Conservation (phyloP, 2,329 filamentous ascomycete species). For the Sporothrix pseudoabietina region DNA sequence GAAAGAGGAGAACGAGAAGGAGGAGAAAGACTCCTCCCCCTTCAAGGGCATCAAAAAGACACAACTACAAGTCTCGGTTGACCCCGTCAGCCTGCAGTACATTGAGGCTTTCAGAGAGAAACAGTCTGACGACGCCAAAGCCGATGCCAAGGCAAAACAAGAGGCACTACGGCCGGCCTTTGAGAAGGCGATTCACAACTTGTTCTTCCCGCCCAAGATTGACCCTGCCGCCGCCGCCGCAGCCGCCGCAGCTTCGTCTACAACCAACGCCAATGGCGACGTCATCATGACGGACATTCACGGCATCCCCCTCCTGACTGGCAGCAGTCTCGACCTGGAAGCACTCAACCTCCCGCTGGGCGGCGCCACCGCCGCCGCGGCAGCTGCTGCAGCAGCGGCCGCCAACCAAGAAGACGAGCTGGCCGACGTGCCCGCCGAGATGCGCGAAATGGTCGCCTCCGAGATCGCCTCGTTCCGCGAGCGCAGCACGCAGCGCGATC, state of each 20-base stretch:
- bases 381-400: neutral
- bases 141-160: constrained; percentile 68
- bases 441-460: constrained; percentile 90
- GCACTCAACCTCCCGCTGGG: constrained; percentile 82
- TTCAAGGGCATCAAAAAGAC: constrained; percentile 67
- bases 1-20: constrained; percentile 43
- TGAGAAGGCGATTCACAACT: constrained; percentile 65
- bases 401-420: constrained; percentile 82
- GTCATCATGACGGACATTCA: constrained; percentile 63
- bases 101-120: constrained; percentile 77
- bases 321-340: constrained; percentile 61
- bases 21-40: constrained; percentile 48
- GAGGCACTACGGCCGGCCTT: constrained; percentile 70
- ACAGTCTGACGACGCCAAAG: constrained; percentile 63
- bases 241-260: neutral
- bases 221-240: constrained; percentile 46
- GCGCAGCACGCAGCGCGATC: constrained; percentile 81
- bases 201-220: constrained; percentile 67
- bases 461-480: constrained; percentile 96
- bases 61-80: constrained; percentile 72
- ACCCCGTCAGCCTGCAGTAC: constrained; percentile 80
- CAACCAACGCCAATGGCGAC: constrained; percentile 63
- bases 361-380: neutral
- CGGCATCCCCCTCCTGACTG: constrained; percentile 40
- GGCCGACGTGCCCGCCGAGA: constrained; percentile 91